These are phyloP conservation scores for Curvularia verruculosa DNA, from an alignment of 2,329 filamentous ascomycete genomes.

Conservation along the genomic window DNA sequence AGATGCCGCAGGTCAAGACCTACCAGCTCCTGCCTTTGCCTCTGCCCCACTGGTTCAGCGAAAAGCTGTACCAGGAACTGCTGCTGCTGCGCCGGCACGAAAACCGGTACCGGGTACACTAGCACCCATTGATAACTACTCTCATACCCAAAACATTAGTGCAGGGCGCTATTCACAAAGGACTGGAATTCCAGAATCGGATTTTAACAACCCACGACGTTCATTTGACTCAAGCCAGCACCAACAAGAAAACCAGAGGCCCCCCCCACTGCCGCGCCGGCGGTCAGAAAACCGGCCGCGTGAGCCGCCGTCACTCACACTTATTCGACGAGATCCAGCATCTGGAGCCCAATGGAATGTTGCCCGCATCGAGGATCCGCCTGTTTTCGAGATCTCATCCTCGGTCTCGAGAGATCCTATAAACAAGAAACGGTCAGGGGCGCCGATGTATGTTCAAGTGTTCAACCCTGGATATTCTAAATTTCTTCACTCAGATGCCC, in stretches of 20 bases:
- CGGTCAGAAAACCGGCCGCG: slow-evolving; percentile 23
- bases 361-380: slow-evolving; percentile 55
- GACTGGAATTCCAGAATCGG: slow-evolving; percentile 23
- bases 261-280: slow-evolving; percentile 29
- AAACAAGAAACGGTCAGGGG: slow-evolving; percentile 46
- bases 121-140: slow-evolving; percentile 31
- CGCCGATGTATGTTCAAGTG: slow-evolving; percentile 61
- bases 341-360: slow-evolving; percentile 60
- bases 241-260: slow-evolving; percentile 30
- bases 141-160: slow-evolving; percentile 37
- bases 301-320: slow-evolving; percentile 47
- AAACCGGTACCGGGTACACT: slow-evolving; percentile 41
- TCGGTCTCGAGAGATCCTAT: slow-evolving; percentile 43
- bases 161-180: slow-evolving; percentile 28
- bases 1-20: slow-evolving; percentile 17
- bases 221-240: slow-evolving; percentile 34
- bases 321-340: slow-evolving; percentile 59
- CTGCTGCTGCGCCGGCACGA: slow-evolving; percentile 23
- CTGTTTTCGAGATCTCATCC: slow-evolving; percentile 53
- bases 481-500: slow-evolving; percentile 52
- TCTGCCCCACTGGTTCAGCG: slow-evolving; percentile 34
- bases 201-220: slow-evolving; percentile 27
- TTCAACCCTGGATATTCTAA: slow-evolving; percentile 65
- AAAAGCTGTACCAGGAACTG: slow-evolving; percentile 34
- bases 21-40: slow-evolving; percentile 14